Evolutionary conservation across 1,139 yeast genomes (phyloP).

Genomic region (Sugiyamaella grinbergsii): DNA sequence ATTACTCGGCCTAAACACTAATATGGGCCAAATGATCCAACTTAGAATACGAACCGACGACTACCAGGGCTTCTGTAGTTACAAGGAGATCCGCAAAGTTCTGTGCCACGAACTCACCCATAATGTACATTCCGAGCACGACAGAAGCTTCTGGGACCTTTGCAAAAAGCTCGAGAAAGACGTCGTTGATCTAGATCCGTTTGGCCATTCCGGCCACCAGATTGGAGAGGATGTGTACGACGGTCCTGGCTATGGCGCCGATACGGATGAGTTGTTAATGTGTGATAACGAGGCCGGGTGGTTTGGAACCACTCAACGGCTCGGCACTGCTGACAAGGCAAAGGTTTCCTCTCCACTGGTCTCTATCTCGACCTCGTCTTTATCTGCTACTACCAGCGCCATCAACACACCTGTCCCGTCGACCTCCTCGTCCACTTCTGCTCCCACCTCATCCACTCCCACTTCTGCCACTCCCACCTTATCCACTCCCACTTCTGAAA

Average conservation of each 20-base stretch:
- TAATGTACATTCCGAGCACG: conserved; percentile 44
- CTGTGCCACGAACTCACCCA: conserved; percentile 48
- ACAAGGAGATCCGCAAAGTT: conserved; percentile 42
- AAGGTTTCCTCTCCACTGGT: no score
- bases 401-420: no score
- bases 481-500: conserved; percentile 10
- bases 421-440: no score
- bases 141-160: conserved; percentile 44
- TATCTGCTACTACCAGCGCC: conserved; percentile 2
- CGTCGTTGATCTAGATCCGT: conserved; percentile 42
- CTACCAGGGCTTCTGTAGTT: conserved; percentile 45
- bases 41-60: conserved; percentile 46
- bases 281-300: conserved; percentile 40
- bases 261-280: conserved; percentile 26
- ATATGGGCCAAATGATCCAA: conserved; percentile 44
- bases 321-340: no score
- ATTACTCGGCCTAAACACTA: conserved; percentile 43
- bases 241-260: conserved; percentile 31
- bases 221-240: conserved; percentile 32
- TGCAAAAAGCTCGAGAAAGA: conserved; percentile 42
- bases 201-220: conserved; percentile 31
- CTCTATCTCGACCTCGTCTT: no score
- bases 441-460: no score
- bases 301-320: conserved; percentile 34
- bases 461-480: not conserved